A percentile compares a stretch with the other conserved stretches of the same genome.
Evolutionary conservation across 768 basidiomycete genomes (phyloP).

Genomic region (Hygrophoropsis aurantiaca): DNA sequence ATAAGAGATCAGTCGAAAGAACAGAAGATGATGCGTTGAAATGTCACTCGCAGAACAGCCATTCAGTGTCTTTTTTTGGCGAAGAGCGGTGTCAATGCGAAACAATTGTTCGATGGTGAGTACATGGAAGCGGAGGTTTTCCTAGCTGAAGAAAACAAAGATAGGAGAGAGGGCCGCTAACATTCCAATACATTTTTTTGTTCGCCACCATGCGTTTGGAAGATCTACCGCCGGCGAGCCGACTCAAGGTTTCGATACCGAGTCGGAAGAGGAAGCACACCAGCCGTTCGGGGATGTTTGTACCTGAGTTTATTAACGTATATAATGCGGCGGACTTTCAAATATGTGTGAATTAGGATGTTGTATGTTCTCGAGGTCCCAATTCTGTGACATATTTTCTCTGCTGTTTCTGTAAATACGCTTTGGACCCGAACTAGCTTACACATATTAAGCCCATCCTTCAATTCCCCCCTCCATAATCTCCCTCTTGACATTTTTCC

Average conservation of each 20-base stretch:
- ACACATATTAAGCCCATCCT: conserved; percentile 33
- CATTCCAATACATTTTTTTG: not conserved
- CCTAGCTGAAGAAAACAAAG: not conserved
- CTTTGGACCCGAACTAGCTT: conserved; percentile 36
- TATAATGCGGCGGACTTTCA: conserved; percentile 32
- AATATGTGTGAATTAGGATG: conserved; percentile 34
- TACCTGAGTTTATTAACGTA: conserved; percentile 32
- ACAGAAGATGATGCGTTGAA: conserved; percentile 26
- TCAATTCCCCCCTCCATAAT: conserved; percentile 15
- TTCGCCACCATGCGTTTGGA: not conserved
- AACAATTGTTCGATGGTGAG: conserved; percentile 6
- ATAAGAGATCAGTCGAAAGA: conserved; percentile 21
- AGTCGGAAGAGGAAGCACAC: conserved; percentile 19
- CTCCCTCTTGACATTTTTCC: conserved; percentile 3
- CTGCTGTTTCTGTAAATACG: conserved; percentile 38
- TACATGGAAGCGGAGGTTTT: conserved; percentile 20
- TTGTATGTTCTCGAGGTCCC: conserved; percentile 40
- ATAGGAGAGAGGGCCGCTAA: not conserved
- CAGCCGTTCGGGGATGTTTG: conserved; percentile 21
- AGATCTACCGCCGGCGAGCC: not conserved
- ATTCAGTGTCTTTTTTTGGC: conserved; percentile 34
- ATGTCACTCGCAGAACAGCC: conserved; percentile 30
- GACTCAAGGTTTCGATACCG: conserved; percentile 16
- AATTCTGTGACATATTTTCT: conserved; percentile 41
- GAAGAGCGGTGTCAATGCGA: conserved; percentile 18